A percentile compares a stretch with the other conserved stretches of the same genome.
phyloP scores from a whole-genome alignment of 2,329 filamentous ascomycete genomes.

The Allantophomopsis cytisporea region DNA sequence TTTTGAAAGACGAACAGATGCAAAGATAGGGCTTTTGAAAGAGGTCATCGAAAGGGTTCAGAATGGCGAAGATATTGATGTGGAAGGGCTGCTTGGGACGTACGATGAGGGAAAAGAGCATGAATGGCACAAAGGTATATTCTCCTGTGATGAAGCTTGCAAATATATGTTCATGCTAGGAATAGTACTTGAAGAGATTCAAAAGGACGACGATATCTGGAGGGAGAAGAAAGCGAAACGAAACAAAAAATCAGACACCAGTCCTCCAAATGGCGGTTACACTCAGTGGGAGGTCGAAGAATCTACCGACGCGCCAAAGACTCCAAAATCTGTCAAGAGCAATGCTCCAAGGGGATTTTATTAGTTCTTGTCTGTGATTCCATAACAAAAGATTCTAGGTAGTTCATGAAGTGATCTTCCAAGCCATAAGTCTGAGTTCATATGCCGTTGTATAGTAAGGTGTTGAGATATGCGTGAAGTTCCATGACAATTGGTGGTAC shows the following conservation, averaged over 20 bases:
- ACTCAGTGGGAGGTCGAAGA: constrained; percentile 2
- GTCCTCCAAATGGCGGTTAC: constrained; percentile 2
- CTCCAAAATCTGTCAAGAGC: constrained; percentile 4
- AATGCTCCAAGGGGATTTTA: constrained; percentile 18
- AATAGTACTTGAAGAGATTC: constrained; percentile 51
- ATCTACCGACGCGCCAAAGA: background rate
- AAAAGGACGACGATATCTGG: constrained; percentile 41
- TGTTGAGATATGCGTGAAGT: no score
- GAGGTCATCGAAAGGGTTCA: constrained; percentile 64
- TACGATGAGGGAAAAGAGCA: constrained; percentile 62
- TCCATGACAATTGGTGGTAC: no score
- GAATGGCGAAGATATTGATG: constrained; percentile 67
- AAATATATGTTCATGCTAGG: constrained; percentile 1
- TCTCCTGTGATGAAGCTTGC: constrained; percentile 1
- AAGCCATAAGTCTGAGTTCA: background rate
- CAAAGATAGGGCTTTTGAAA: constrained; percentile 60
- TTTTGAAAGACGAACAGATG: constrained; percentile 64
- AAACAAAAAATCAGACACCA: constrained; percentile 6
- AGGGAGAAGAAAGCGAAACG: constrained; percentile 9
- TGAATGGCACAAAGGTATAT: constrained; percentile 77
- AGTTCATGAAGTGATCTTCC: no score
- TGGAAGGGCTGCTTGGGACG: constrained; percentile 68
- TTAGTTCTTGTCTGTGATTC: constrained; percentile 4
- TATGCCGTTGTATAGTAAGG: no score
- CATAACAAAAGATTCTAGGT: no score